Percentiles rank a stretch among this genome's conserved stretches.
These are phyloP conservation scores for Phytophthora tentaculata DNA, from an alignment of 352 stramenopile species.

Conservation along the genomic window DNA sequence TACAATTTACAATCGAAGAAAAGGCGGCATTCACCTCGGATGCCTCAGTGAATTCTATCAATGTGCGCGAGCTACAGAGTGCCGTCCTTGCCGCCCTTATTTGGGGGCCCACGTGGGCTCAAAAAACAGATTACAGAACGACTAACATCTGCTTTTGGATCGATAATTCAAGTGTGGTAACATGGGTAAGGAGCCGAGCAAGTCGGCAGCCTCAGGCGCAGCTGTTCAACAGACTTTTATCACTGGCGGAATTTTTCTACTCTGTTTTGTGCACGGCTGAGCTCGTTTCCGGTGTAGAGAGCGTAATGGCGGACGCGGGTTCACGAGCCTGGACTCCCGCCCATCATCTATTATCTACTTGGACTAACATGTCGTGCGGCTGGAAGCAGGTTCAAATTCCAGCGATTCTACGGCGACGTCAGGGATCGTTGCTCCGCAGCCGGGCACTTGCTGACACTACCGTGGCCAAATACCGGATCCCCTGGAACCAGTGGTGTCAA, in stretches of 20 bases:
- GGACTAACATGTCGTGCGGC: conserved; percentile 33
- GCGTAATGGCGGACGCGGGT: conserved; percentile 19
- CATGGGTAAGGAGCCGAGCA: neutral
- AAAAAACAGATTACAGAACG: neutral
- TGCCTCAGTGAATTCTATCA: conserved; percentile 9
- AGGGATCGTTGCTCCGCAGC: no score
- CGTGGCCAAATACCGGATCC: no score
- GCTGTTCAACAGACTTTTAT: conserved; percentile 23
- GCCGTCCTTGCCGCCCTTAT: conserved; percentile 13
- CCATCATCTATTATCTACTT: conserved; percentile 1
- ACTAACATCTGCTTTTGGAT: conserved; percentile 18
- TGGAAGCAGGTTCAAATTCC: no score
- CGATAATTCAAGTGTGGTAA: conserved; percentile 25
- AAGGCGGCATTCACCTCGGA: neutral
- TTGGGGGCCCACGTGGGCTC: conserved; percentile 2
- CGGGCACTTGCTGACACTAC: no score
- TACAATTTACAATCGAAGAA: no score
- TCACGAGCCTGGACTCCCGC: conserved; percentile 5
- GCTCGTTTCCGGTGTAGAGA: conserved; percentile 27
- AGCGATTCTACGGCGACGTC: no score
- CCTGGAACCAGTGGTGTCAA: no score
- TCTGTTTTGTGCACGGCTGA: conserved; percentile 15
- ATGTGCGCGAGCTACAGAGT: conserved; percentile 27
- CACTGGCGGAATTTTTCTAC: conserved; percentile 22
- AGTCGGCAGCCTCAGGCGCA: neutral